phyloP scores from a whole-genome alignment of 2,329 filamentous ascomycete species.

The Corynespora cassiicola region DNA sequence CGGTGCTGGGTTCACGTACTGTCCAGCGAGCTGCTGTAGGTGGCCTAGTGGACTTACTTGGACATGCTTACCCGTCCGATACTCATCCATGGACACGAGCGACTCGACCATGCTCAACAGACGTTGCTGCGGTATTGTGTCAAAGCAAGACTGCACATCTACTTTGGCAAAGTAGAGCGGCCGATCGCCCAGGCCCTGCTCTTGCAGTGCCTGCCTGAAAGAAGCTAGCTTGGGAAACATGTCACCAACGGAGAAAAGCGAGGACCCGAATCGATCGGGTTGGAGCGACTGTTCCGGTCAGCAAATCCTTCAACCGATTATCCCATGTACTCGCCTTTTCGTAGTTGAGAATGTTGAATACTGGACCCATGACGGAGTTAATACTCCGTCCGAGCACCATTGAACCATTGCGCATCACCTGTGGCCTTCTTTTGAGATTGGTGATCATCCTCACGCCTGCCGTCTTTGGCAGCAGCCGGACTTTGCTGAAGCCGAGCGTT shows the following conservation, averaged over 20 bases:
- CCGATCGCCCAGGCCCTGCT: slow-evolving; percentile 38
- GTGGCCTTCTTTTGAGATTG: slow-evolving; percentile 75
- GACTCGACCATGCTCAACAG: slow-evolving; percentile 71
- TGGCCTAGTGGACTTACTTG: slow-evolving; percentile 66
- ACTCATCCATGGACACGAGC: slow-evolving; percentile 65
- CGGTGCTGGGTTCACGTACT: slow-evolving; percentile 37
- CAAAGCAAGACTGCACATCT: slow-evolving; percentile 91
- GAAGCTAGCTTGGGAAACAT: slow-evolving; percentile 75
- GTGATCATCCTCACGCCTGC: slow-evolving; percentile 81
- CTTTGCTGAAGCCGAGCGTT: slow-evolving; percentile 75
- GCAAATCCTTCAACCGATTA: not conserved
- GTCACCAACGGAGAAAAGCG: slow-evolving; percentile 81
- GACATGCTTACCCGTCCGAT: slow-evolving; percentile 76
- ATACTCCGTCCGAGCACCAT: slow-evolving; percentile 68
- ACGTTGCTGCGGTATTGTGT: slow-evolving; percentile 86
- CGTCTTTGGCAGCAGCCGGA: slow-evolving; percentile 84
- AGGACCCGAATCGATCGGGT: slow-evolving; percentile 72
- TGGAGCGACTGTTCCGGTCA: slow-evolving; percentile 32
- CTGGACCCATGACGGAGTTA: slow-evolving; percentile 73
- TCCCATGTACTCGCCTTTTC: slow-evolving; percentile 67
- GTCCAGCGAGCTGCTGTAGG: slow-evolving; percentile 37
- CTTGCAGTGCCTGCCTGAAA: slow-evolving; percentile 65
- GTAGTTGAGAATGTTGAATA: slow-evolving; percentile 77
- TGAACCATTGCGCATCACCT: slow-evolving; percentile 60
- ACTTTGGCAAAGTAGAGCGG: slow-evolving; percentile 87